Base-by-base conservation (phyloP, 2,329 filamentous ascomycete genomes). In the Fusarium sp. region DNA sequence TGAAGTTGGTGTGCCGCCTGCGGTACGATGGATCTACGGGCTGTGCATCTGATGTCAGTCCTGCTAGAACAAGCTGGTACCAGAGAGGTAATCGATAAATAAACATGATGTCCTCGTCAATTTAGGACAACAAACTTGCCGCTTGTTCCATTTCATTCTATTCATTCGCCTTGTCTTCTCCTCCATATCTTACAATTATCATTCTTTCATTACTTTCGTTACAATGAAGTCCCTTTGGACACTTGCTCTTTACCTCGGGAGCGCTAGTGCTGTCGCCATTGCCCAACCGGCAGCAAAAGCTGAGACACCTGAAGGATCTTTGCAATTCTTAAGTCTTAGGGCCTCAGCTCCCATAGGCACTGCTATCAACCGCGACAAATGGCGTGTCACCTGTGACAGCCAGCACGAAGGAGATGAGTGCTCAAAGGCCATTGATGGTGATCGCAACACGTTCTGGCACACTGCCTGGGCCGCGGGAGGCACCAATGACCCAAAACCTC, bases 361-460 rank as follows among this genome's bases (percentile, higher is more conserved):
- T 11, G 39, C 50, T 4, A 68, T 72, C n/a, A 27, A 15, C 20
- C 70, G 70, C n/a, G 36, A 44, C 15, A 47, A 54, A 5, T 72
- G 70, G 70, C 27, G n/a, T 4, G 70, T 71, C 2, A 73, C 53
- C n/a, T 72, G 70, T 3, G 62, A 62, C 14, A 72, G 70, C 33
- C 38, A 52, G 9, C 66, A 70, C 3, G 7, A 38, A 3, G 69
- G 62, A n/a, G 52, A 70, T 14, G 66, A 66, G 1, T 73, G 70
- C 6, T 35, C 39, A 20, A 73, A 70, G 4, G 70, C 70, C 7
- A 71, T 73, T 7, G 70, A 73, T 5, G 66, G 66, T 7, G 41
- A 67, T 14, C 17, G 11, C 5, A 27, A 67, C 22, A 56, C 70
- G 3, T 73, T 71, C 25, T 73, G 70, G 70, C 70, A 73, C 3